A percentile compares a stretch with the other conserved stretches of the same genome.
phyloP scores from a whole-genome alignment of 768 basidiomycete species.

The Collybia nuda region DNA sequence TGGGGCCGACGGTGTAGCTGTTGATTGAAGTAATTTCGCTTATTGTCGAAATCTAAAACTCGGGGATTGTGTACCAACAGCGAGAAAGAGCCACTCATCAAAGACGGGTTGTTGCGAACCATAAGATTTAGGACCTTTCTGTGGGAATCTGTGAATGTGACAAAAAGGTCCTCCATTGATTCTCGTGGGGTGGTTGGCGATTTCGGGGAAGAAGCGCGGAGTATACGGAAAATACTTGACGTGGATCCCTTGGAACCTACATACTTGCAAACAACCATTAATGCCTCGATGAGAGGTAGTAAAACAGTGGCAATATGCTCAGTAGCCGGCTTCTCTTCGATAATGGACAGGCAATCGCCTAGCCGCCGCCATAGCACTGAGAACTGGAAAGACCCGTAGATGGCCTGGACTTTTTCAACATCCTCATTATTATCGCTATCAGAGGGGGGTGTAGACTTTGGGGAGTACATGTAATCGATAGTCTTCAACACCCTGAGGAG shows the following conservation, averaged over 20 bases:
- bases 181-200: conserved; percentile 70
- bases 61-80: conserved; percentile 93
- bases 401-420: conserved; percentile 78
- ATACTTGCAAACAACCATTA: conserved; percentile 99
- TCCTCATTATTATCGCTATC: conserved; percentile 47
- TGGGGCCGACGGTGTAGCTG: conserved; percentile 85
- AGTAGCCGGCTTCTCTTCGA: conserved; percentile 77
- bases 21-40: conserved; percentile 93
- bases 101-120: conserved; percentile 96
- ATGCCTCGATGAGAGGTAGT: conserved; percentile 89
- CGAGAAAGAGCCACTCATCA: conserved; percentile 98
- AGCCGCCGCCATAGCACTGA: conserved; percentile 85
- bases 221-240: conserved; percentile 42
- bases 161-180: conserved; percentile 88
- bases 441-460: conserved; percentile 40
- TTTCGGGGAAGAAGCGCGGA: conserved; percentile 64
- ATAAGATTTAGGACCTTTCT: conserved; percentile 93
- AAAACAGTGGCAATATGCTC: conserved; percentile 92
- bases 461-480: conserved; percentile 94
- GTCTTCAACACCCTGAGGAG: conserved; percentile 94
- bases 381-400: conserved; percentile 92
- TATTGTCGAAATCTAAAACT: conserved; percentile 99
- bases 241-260: conserved; percentile 66
- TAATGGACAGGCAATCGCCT: conserved; percentile 82
- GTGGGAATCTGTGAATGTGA: conserved; percentile 90